These are phyloP conservation scores for Candida broadrunensis DNA, from an alignment of 805 yeast species.

Conservation along the genomic window DNA sequence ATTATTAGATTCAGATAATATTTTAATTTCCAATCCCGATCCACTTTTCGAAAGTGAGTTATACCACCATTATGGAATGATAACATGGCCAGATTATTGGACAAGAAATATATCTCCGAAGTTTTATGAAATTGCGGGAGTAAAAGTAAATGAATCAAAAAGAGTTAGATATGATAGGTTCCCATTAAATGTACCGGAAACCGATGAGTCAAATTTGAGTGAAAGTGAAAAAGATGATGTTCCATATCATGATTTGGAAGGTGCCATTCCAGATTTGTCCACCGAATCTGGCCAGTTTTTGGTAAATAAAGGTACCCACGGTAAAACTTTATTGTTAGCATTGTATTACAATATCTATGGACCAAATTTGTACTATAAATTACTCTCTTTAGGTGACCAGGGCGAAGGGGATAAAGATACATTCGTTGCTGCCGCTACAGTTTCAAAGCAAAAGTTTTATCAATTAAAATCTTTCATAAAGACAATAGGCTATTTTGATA, in stretches of 20 bases:
- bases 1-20: conserved; percentile 34
- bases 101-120: conserved; percentile 32
- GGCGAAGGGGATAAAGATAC: conserved; percentile 41
- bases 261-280: conserved; percentile 66
- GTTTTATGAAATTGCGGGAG: conserved; percentile 33
- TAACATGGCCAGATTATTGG: conserved; percentile 46
- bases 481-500: conserved; percentile 28
- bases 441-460: conserved; percentile 32
- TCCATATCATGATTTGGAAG: conserved; percentile 63
- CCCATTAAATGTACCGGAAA: conserved; percentile 15
- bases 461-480: conserved; percentile 39
- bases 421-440: conserved; percentile 32
- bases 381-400: conserved; percentile 53
- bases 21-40: conserved; percentile 28
- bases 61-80: conserved; percentile 30
- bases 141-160: conserved; percentile 23
- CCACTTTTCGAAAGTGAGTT: conserved; percentile 24
- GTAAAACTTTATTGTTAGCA: conserved; percentile 54
- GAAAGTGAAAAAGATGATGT: conserved; percentile 15
- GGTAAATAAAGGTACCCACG: conserved; percentile 56
- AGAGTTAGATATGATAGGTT: conserved; percentile 26
- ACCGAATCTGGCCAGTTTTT: conserved; percentile 69
- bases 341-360: conserved; percentile 67
- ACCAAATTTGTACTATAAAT: conserved; percentile 55
- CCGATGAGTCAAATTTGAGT: conserved; percentile 8